These are phyloP conservation scores for Aspergillus sp. DNA, from an alignment of 2,329 filamentous ascomycete genomes.

Conservation along the genomic window DNA sequence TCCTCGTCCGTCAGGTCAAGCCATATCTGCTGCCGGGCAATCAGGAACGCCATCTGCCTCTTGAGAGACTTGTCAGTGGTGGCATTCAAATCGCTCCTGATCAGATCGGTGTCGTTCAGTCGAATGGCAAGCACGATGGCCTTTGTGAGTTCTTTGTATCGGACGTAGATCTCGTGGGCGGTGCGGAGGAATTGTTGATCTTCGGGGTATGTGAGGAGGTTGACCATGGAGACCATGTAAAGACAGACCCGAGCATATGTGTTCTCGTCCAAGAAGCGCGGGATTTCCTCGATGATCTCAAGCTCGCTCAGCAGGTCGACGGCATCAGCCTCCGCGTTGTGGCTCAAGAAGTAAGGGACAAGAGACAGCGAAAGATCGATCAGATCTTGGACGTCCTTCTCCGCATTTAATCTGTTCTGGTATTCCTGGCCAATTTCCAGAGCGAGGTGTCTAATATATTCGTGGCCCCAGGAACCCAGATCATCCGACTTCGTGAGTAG, in stretches of 20 bases:
- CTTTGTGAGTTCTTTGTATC: slow-evolving; percentile 89
- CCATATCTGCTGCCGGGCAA: slow-evolving; percentile 86
- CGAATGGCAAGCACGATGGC: slow-evolving; percentile 93
- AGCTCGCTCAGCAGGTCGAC: slow-evolving; percentile 96
- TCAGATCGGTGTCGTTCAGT: slow-evolving; percentile 81
- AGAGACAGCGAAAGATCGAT: slow-evolving; percentile 79
- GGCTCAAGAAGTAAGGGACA: slow-evolving; percentile 92
- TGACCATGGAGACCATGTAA: slow-evolving; percentile 99
- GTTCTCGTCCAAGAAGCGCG: slow-evolving; percentile 86
- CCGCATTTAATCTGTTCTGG: slow-evolving; percentile 78
- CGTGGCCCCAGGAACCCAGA: slow-evolving; percentile 95
- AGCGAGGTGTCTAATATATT: slow-evolving; percentile 94
- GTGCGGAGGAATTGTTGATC: slow-evolving; percentile 93
- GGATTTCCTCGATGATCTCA: slow-evolving; percentile 92
- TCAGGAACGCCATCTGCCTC: slow-evolving; percentile 91
- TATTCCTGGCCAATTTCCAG: slow-evolving; percentile 96
- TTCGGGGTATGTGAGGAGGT: slow-evolving; percentile 93
- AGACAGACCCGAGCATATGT: slow-evolving; percentile 91
- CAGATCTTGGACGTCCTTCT: slow-evolving; percentile 80
- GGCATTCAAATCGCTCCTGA: slow-evolving; percentile 76
- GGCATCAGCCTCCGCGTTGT: slow-evolving; percentile 96
- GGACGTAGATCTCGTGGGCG: slow-evolving; percentile 88
- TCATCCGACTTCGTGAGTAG: slow-evolving; percentile 86
- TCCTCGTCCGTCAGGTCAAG: slow-evolving; percentile 62
- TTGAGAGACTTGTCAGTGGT: slow-evolving; percentile 79